Evolutionary conservation across 768 basidiomycete species (phyloP).

Genomic region (Phylloporus rhodoxanthus): DNA sequence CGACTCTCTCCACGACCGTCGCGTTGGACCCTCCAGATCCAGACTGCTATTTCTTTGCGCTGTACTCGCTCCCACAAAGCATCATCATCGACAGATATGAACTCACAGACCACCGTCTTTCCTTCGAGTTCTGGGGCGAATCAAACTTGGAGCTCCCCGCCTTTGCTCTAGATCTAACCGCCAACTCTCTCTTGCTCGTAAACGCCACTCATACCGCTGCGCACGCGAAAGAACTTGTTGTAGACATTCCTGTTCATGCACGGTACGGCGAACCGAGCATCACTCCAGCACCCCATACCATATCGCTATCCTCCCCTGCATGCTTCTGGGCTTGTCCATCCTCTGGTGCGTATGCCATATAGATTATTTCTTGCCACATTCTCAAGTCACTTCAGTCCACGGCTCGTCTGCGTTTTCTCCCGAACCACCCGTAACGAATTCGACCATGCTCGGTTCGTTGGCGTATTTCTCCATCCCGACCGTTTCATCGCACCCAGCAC

Average conservation of each 20-base stretch:
- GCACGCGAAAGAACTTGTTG: slow-evolving; percentile 4
- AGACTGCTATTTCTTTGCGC: slow-evolving; percentile 28
- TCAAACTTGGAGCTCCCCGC: slow-evolving; percentile 42
- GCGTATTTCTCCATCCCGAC: slow-evolving; percentile 15
- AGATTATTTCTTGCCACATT: neutral
- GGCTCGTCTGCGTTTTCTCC: slow-evolving; percentile 7
- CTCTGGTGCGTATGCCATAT: slow-evolving; percentile 16
- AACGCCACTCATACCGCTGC: slow-evolving; percentile 15
- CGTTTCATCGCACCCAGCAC: slow-evolving; percentile 2
- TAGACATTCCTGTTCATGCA: slow-evolving; percentile 41
- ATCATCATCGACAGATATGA: slow-evolving; percentile 44
- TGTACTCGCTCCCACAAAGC: slow-evolving; percentile 34
- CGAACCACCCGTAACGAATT: slow-evolving; percentile 16
- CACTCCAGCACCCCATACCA: slow-evolving; percentile 9
- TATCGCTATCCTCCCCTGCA: slow-evolving; percentile 23
- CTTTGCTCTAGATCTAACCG: slow-evolving; percentile 27
- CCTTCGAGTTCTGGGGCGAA: slow-evolving; percentile 33
- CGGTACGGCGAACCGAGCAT: slow-evolving; percentile 35
- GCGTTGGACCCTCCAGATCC: slow-evolving; percentile 6
- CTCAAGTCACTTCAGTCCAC: slow-evolving; percentile 10
- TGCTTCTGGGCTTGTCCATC: slow-evolving; percentile 32
- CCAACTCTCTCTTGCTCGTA: slow-evolving; percentile 30
- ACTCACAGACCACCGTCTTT: slow-evolving; percentile 29
- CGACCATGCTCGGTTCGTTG: slow-evolving; percentile 17
- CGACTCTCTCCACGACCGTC: slow-evolving; percentile 25